Percentiles rank a stretch among this genome's conserved stretches.
Conservation (phyloP, 2,329 filamentous ascomycete species). For the Thermoascus crustaceus region DNA sequence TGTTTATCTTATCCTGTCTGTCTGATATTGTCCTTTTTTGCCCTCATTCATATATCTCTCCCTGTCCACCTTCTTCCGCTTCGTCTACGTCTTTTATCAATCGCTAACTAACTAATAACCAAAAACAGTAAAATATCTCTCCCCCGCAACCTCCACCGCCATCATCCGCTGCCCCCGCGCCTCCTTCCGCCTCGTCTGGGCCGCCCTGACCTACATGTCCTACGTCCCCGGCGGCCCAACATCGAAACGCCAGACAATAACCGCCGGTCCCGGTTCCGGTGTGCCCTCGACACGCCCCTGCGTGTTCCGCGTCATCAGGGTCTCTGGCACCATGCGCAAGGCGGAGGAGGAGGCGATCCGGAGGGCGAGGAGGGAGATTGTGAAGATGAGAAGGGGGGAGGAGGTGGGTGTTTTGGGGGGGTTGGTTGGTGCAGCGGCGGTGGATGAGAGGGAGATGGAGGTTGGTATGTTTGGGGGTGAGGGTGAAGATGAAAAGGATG, state of each 20-base stretch:
- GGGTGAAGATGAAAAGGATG: constrained; percentile 36
- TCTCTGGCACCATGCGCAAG: constrained; percentile 89
- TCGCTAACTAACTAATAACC: constrained; percentile 3
- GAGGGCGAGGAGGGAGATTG: constrained; percentile 63
- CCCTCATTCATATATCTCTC: too few relatives aligned
- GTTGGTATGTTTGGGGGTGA: constrained; percentile 13
- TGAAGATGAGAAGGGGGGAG: constrained; percentile 52
- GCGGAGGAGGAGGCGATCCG: constrained; percentile 82
- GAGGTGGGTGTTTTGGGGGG: constrained; percentile 37
- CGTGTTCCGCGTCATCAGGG: constrained; percentile 74
- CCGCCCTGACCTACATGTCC: constrained; percentile 73
- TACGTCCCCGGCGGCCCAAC: constrained; percentile 46
- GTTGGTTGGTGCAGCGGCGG: constrained; percentile 30
- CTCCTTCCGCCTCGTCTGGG: constrained; percentile 83
- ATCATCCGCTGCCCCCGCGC: constrained; percentile 78
- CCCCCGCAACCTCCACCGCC: constrained; percentile 83
- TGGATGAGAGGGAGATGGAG: constrained; percentile 31
- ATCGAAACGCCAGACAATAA: constrained; percentile 10
- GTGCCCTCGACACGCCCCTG: constrained; percentile 55
- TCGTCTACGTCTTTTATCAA: too few relatives aligned
- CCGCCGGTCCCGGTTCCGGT: neutral
- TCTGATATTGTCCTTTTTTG: too few relatives aligned
- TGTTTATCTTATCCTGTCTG: too few relatives aligned
- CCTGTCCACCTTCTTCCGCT: too few relatives aligned
- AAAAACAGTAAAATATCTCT: constrained; percentile 77